Evolutionary conservation across 177 flowering plant species (phyloP).

Genomic region (Tripterygium wilfordii): DNA sequence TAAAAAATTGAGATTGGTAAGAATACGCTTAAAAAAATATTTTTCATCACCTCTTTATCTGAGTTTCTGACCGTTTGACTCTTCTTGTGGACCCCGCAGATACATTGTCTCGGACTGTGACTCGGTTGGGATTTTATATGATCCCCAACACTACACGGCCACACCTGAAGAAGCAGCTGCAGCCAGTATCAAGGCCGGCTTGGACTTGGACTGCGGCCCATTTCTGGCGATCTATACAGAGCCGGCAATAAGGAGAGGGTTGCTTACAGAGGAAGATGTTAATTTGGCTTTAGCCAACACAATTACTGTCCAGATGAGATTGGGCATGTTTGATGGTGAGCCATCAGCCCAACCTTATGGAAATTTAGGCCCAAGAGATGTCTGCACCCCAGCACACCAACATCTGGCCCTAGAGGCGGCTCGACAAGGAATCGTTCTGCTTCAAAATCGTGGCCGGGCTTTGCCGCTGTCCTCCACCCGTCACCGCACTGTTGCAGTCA

Average conservation of each 20-base stretch:
- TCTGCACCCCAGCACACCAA: conserved; percentile 39
- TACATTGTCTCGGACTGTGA: conserved; percentile 53
- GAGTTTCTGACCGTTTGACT: neutral
- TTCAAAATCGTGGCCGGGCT: conserved; percentile 20
- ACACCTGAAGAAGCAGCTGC: conserved; percentile 34
- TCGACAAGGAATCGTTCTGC: conserved; percentile 39
- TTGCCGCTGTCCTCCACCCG: conserved; percentile 32
- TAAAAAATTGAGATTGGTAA: too few relatives aligned
- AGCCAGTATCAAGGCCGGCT: conserved; percentile 23
- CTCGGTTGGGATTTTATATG: conserved; percentile 29
- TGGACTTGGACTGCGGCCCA: conserved; percentile 52
- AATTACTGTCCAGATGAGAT: conserved; percentile 44
- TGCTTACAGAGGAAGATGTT: conserved; percentile 24
- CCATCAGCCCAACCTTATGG: conserved; percentile 36
- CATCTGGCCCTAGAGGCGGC: conserved; percentile 43
- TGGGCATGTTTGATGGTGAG: conserved; percentile 50
- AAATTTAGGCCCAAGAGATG: conserved; percentile 37
- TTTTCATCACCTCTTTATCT: neutral
- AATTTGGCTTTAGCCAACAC: conserved; percentile 34
- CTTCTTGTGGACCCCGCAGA: too few relatives aligned
- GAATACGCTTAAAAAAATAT: too few relatives aligned
- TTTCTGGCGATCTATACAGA: conserved; percentile 41
- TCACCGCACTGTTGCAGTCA: conserved; percentile 38
- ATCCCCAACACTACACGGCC: conserved; percentile 20
- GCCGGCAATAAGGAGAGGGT: conserved; percentile 23